These are phyloP conservation scores for Pseudoperonospora humuli DNA, from an alignment of 352 stramenopile genomes.

Conservation along the genomic window DNA sequence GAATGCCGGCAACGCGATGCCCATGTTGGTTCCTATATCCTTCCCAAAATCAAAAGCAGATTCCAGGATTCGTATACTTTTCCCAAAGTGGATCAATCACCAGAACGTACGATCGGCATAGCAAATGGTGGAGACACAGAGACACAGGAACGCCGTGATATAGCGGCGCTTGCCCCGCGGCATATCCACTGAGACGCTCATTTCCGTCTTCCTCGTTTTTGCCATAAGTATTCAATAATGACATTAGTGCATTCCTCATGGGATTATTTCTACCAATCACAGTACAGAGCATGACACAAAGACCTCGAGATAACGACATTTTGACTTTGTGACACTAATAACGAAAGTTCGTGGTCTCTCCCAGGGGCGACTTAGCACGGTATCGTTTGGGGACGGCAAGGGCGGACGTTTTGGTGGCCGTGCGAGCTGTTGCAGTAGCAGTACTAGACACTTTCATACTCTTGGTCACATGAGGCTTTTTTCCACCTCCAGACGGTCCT, in stretches of 20 bases:
- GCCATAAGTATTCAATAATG: too few relatives aligned
- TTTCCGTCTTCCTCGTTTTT: constrained; percentile 1
- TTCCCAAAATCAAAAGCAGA: constrained; percentile 10
- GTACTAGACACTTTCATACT: constrained; percentile 16
- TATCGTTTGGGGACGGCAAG: constrained; percentile 28
- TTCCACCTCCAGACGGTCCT: constrained; percentile 5
- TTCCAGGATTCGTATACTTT: not conserved
- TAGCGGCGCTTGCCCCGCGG: constrained; percentile 45
- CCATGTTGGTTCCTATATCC: constrained; percentile 73
- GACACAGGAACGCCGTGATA: constrained; percentile 61
- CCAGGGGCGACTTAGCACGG: constrained; percentile 24
- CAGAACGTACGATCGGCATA: constrained; percentile 66
- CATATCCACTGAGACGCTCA: constrained; percentile 9
- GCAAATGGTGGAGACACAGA: constrained; percentile 75
- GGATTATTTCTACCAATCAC: not conserved
- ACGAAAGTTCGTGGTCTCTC: constrained; percentile 23
- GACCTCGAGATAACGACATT: too few relatives aligned
- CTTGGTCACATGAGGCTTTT: constrained; percentile 13
- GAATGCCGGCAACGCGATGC: constrained; percentile 73
- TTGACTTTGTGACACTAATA: too few relatives aligned
- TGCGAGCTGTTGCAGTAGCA: constrained; percentile 6
- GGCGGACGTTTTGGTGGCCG: constrained; percentile 18
- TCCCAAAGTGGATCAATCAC: not conserved
- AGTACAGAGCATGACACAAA: too few relatives aligned
- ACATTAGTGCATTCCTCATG: too few relatives aligned